Conservation (phyloP, 805 yeast species). For the Lachancea lanzarotensis region DNA sequence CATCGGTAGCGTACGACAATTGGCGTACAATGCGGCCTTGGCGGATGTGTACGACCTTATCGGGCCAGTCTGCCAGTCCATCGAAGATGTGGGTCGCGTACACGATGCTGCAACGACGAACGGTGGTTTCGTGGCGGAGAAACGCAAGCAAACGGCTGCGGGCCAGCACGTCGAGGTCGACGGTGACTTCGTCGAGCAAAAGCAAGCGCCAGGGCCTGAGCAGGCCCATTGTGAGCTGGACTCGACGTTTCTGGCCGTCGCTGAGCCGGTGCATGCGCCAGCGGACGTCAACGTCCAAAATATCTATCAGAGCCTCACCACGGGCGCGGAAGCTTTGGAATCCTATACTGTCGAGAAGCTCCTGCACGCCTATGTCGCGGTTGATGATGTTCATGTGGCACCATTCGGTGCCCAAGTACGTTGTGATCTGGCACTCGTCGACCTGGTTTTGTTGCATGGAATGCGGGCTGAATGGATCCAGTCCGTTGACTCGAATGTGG, state of each 20-base stretch:
- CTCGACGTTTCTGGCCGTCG: slow-evolving; percentile 94
- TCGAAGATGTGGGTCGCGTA: slow-evolving; percentile 97
- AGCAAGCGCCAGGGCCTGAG: slow-evolving; percentile 84
- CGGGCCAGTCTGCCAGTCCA: slow-evolving; percentile 89
- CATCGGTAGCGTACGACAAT: slow-evolving; percentile 30
- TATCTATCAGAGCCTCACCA: slow-evolving; percentile 64
- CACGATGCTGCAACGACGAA: slow-evolving; percentile 67
- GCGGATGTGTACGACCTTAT: slow-evolving; percentile 69
- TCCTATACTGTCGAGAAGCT: slow-evolving; percentile 75
- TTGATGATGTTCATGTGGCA: slow-evolving; percentile 85
- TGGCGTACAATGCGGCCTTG: slow-evolving; percentile 49
- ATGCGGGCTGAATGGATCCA: slow-evolving; percentile 73
- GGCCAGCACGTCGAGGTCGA: slow-evolving; percentile 90
- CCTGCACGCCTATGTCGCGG: slow-evolving; percentile 82
- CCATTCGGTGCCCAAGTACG: slow-evolving; percentile 97
- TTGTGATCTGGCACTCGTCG: slow-evolving; percentile 44
- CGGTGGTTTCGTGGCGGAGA: slow-evolving; percentile 63
- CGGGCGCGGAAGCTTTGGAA: slow-evolving; percentile 69
- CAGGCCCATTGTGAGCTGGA: slow-evolving; percentile 89
- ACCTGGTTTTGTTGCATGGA: slow-evolving; percentile 33
- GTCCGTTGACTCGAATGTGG: slow-evolving; percentile 62
- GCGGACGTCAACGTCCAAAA: slow-evolving; percentile 75
- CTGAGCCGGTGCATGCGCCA: slow-evolving; percentile 93
- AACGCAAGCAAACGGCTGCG: slow-evolving; percentile 67
- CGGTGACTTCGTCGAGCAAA: slow-evolving; percentile 93